phyloP scores from a whole-genome alignment of 495 filamentous ascomycete genomes.

The Immersiella caudata region DNA sequence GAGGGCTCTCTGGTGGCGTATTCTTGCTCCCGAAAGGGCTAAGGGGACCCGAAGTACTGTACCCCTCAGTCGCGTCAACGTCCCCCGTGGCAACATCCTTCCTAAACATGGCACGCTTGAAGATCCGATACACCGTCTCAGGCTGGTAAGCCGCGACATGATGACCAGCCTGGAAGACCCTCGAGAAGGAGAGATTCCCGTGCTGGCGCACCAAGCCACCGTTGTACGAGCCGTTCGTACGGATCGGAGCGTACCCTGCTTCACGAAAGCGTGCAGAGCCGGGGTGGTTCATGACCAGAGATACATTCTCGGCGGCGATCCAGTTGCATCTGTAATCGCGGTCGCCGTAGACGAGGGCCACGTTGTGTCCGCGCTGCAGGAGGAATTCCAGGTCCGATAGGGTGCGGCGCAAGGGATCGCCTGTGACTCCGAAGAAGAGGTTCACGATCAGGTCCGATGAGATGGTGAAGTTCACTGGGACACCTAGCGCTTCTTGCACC shows the following conservation, averaged over 20 bases:
- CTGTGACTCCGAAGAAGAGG: conserved; percentile 37
- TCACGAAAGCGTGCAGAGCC: conserved; percentile 38
- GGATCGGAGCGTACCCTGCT: conserved; percentile 56
- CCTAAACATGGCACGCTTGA: conserved; percentile 48
- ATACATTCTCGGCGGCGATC: conserved; percentile 63
- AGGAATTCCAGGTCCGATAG: conserved; percentile 56
- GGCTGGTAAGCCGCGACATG: conserved; percentile 68
- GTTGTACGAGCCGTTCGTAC: conserved; percentile 50
- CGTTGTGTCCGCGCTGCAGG: conserved; percentile 58
- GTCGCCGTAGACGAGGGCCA: conserved; percentile 63
- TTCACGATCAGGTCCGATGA: background rate
- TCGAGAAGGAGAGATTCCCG: conserved; percentile 64
- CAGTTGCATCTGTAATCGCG: conserved; percentile 61
- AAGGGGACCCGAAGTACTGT: conserved; percentile 2
- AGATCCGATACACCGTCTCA: conserved; percentile 28
- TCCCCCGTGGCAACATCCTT: conserved; percentile 60
- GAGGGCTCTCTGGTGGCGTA: background rate
- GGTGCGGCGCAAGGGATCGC: conserved; percentile 32
- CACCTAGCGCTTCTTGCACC: conserved; percentile 61
- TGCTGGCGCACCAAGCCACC: conserved; percentile 62
- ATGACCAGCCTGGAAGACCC: conserved; percentile 64
- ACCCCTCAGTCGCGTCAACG: conserved; percentile 19
- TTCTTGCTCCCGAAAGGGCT: background rate
- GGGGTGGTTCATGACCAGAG: conserved; percentile 51
- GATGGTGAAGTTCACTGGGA: conserved; percentile 62